Evolutionary conservation across 768 basidiomycete genomes (phyloP).

Genomic region (Coprinellus aureogranulatus): DNA sequence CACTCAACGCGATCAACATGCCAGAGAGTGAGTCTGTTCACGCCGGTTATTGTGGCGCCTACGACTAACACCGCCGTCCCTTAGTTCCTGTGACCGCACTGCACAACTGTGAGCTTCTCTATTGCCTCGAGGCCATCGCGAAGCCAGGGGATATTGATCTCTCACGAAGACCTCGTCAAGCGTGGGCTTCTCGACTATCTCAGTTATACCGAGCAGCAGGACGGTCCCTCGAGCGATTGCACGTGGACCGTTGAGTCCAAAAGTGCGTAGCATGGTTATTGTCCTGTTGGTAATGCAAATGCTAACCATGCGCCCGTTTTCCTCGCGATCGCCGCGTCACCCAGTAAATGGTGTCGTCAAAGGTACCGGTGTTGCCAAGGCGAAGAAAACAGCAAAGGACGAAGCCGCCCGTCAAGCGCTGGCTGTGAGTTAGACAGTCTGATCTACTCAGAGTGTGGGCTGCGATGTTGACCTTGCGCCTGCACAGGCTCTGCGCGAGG

Average conservation of each 20-base stretch:
- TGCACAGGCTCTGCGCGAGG: not conserved
- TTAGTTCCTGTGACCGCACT: constrained; percentile 29
- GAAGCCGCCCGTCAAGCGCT: constrained; percentile 46
- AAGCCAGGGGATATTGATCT: constrained; percentile 1
- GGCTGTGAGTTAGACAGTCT: too few relatives aligned
- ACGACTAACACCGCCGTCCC: constrained; percentile 6
- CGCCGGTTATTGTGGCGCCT: not conserved
- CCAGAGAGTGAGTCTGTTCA: constrained; percentile 15
- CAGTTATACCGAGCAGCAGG: constrained; percentile 34
- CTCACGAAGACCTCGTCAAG: constrained; percentile 27
- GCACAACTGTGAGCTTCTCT: constrained; percentile 44
- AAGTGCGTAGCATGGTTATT: constrained; percentile 35
- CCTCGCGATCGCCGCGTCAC: not conserved
- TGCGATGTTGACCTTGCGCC: not conserved
- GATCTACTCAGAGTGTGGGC: too few relatives aligned
- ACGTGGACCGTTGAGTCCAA: constrained; percentile 59
- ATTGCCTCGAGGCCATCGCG: not conserved
- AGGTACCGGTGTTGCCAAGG: constrained; percentile 44
- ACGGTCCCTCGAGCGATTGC: constrained; percentile 41
- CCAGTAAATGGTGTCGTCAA: constrained; percentile 47
- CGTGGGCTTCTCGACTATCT: constrained; percentile 19
- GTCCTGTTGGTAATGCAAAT: not conserved
- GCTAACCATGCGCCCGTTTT: not conserved
- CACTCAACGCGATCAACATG: constrained; percentile 10
- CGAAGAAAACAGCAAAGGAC: constrained; percentile 48